Evolutionary conservation across 345 rosid genomes (phyloP).

Genomic region (Turritis glabra): DNA sequence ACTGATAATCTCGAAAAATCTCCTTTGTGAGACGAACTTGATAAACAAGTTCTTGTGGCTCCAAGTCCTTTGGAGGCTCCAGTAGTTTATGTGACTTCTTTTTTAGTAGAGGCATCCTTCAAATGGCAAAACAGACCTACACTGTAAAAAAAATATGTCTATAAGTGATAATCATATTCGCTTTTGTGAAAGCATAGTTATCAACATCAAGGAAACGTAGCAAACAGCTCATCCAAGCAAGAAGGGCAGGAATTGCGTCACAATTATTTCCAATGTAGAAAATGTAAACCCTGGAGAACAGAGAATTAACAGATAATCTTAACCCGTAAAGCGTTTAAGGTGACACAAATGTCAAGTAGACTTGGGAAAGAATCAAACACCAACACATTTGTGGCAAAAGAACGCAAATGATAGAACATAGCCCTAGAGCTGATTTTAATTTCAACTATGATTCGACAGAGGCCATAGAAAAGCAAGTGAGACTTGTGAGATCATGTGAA

Average conservation of each 20-base stretch:
- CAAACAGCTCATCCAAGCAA: slow-evolving; percentile 9
- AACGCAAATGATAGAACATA: neutral
- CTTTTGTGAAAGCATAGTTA: slow-evolving; percentile 8
- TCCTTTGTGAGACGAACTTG: slow-evolving; percentile 96
- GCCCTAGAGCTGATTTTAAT: slow-evolving; percentile 5
- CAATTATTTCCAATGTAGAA: neutral
- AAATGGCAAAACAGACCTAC: slow-evolving; percentile 20
- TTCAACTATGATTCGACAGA: slow-evolving; percentile 3
- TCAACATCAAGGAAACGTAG: slow-evolving; percentile 2
- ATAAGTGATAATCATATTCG: neutral
- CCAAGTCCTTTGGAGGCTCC: slow-evolving; percentile 71
- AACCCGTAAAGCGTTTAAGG: slow-evolving; percentile 3
- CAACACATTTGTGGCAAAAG: neutral
- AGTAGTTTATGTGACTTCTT: slow-evolving; percentile 61
- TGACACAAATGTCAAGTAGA: neutral
- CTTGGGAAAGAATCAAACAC: neutral
- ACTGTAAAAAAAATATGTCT: neutral
- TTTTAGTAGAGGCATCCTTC: slow-evolving; percentile 78
- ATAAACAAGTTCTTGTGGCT: slow-evolving; percentile 69
- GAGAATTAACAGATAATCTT: neutral
- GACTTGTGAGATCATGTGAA: slow-evolving; percentile 8
- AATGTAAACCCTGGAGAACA: neutral
- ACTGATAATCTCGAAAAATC: slow-evolving; percentile 78
- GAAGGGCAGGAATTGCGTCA: neutral
- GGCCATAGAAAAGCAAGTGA: neutral